A percentile compares a stretch with the other conserved stretches of the same genome.
phyloP scores from a whole-genome alignment of 139 green algal species.

The Micractinium sp. region DNA sequence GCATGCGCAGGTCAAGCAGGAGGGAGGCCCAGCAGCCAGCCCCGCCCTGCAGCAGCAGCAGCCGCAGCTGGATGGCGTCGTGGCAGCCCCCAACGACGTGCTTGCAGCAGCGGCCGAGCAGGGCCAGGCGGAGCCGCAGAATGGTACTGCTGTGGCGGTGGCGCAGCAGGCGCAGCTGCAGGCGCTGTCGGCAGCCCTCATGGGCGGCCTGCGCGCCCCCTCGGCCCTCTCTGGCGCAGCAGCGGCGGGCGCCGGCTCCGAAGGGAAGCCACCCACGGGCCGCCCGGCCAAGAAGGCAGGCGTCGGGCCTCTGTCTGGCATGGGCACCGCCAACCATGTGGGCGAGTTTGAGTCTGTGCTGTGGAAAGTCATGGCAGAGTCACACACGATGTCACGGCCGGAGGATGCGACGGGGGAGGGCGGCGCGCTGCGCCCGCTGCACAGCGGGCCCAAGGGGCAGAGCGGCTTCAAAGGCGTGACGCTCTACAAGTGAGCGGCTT shows the following conservation, averaged over 20 bases:
- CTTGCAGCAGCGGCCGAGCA: background rate
- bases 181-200: slow-evolving; percentile 15
- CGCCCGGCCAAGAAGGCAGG: background rate
- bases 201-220: background rate
- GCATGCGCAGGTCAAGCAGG: background rate
- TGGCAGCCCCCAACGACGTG: background rate
- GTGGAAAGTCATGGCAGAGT: background rate
- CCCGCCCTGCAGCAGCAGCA: background rate
- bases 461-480: slow-evolving; percentile 32
- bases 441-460: slow-evolving; percentile 30
- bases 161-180: slow-evolving; percentile 25
- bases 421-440: background rate
- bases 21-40: background rate
- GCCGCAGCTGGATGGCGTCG: background rate
- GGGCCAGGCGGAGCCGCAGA: background rate
- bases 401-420: background rate
- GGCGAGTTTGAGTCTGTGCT: background rate
- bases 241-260: no score
- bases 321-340: background rate
- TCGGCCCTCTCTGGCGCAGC: background rate
- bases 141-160: background rate
- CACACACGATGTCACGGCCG: background rate
- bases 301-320: background rate
- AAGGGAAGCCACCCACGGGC: no score
- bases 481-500: slow-evolving; percentile 21